Conservation (phyloP, 2,329 filamentous ascomycete species). For the Penicillium polonicum region DNA sequence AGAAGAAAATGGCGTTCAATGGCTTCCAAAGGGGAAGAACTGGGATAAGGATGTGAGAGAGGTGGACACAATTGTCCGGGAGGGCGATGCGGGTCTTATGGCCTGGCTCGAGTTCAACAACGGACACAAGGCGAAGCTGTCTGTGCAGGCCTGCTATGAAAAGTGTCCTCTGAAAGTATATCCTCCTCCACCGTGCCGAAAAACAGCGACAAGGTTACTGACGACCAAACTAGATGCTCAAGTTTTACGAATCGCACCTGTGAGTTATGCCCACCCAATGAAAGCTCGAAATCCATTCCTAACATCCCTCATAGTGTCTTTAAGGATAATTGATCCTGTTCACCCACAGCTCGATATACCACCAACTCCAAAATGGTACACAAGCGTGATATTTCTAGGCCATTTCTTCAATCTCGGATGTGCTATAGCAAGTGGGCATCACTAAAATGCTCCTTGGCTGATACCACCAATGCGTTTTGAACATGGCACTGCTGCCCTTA, state of each 20-base stretch:
- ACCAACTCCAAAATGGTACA: background rate
- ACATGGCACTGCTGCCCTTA: background rate
- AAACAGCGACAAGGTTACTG: conserved; percentile 6
- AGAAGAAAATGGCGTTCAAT: conserved; percentile 28
- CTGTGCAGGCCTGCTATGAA: conserved; percentile 42
- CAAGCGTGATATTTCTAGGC: background rate
- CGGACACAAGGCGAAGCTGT: conserved; percentile 44
- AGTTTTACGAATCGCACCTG: conserved; percentile 51
- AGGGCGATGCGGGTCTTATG: conserved; percentile 35
- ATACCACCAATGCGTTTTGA: background rate
- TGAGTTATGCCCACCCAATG: conserved; percentile 28
- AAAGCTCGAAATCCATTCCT: conserved; percentile 2
- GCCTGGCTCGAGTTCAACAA: conserved; percentile 48
- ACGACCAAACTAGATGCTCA: conserved; percentile 42
- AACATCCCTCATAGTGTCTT: conserved; percentile 34
- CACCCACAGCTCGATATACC: background rate
- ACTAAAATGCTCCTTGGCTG: background rate
- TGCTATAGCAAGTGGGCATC: background rate
- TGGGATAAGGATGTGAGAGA: conserved; percentile 46
- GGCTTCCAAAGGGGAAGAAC: conserved; percentile 42
- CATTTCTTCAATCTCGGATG: background rate
- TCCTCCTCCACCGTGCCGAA: background rate
- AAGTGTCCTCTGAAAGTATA: conserved; percentile 45
- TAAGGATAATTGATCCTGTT: conserved; percentile 29
- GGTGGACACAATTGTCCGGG: conserved; percentile 47